These are phyloP conservation scores for Tolypocladium amazonense DNA, from an alignment of 2,329 filamentous ascomycete genomes.

Conservation along the genomic window DNA sequence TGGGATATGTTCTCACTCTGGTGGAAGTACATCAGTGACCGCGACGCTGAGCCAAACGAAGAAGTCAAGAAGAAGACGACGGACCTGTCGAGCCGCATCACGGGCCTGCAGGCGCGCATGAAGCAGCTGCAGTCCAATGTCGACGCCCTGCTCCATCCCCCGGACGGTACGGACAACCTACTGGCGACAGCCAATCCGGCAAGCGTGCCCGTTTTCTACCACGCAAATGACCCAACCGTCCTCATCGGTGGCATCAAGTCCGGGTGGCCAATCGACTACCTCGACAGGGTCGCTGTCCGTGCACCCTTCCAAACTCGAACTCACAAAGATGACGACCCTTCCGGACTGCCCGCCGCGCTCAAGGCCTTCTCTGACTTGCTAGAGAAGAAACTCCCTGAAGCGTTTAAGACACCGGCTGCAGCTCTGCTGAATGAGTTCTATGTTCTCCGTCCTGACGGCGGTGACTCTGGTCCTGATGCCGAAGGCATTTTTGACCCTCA, in stretches of 20 bases:
- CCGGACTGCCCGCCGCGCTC: not conserved
- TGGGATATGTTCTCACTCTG: conserved; percentile 31
- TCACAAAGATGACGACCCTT: not conserved
- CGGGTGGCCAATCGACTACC: conserved; percentile 27
- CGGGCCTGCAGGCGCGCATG: no score
- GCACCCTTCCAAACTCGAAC: not conserved
- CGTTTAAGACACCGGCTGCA: not conserved
- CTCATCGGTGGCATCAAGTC: conserved; percentile 22
- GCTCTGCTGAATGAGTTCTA: conserved; percentile 3
- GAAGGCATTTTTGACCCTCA: conserved; percentile 3
- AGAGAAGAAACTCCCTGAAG: not conserved
- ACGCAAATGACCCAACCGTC: conserved; percentile 24
- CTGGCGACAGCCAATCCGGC: conserved; percentile 12
- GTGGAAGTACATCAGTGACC: conserved; percentile 25
- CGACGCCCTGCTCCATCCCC: not conserved
- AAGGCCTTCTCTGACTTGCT: not conserved
- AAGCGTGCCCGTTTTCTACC: conserved; percentile 14
- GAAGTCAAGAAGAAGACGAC: not conserved
- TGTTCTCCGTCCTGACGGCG: not conserved
- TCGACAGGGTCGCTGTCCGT: conserved; percentile 9
- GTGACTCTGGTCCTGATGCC: not conserved
- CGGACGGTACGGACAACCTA: not conserved
- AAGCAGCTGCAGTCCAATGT: not conserved
- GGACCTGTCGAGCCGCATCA: no score
- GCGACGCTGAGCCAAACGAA: not conserved